Percentiles rank a stretch among this genome's conserved stretches.
These are phyloP conservation scores for Coniferiporia weirii DNA, from an alignment of 1,284 basidiomycete species.

Conservation along the genomic window DNA sequence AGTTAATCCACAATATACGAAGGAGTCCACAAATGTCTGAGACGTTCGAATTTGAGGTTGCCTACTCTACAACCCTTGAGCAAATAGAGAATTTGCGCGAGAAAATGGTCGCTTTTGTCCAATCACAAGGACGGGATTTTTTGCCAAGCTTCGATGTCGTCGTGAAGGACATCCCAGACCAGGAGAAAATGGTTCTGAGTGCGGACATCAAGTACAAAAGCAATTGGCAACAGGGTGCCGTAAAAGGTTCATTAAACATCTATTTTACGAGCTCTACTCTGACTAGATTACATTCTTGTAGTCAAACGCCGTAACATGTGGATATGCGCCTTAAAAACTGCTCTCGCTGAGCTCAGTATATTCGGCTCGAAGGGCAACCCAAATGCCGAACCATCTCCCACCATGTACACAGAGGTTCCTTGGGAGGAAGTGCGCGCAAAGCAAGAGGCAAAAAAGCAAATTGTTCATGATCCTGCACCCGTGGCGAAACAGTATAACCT, in stretches of 20 bases:
- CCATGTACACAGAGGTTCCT: slow-evolving; percentile 66
- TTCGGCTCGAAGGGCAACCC: slow-evolving; percentile 75
- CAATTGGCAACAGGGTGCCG: slow-evolving; percentile 78
- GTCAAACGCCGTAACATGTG: slow-evolving; percentile 85
- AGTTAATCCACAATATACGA: slow-evolving; percentile 71
- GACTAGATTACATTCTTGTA: slow-evolving; percentile 25
- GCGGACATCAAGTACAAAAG: slow-evolving; percentile 90
- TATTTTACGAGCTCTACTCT: background rate
- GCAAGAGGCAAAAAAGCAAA: slow-evolving; percentile 35
- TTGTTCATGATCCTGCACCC: slow-evolving; percentile 18
- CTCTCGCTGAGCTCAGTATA: slow-evolving; percentile 66
- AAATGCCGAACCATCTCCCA: slow-evolving; percentile 43
- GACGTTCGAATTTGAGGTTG: slow-evolving; percentile 77
- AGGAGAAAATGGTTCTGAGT: slow-evolving; percentile 73
- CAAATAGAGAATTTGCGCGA: slow-evolving; percentile 75
- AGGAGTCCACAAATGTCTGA: slow-evolving; percentile 76
- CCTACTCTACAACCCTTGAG: slow-evolving; percentile 77
- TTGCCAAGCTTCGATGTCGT: slow-evolving; percentile 67
- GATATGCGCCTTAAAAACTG: slow-evolving; percentile 80
- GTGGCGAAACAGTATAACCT: slow-evolving; percentile 16
- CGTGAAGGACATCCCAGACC: slow-evolving; percentile 75
- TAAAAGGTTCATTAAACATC: slow-evolving; percentile 48
- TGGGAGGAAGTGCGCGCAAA: slow-evolving; percentile 48
- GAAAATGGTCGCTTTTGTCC: slow-evolving; percentile 80
- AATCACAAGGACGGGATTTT: slow-evolving; percentile 66